phyloP scores from a whole-genome alignment of 495 filamentous ascomycete species.

The Aspergillus nidulans region DNA sequence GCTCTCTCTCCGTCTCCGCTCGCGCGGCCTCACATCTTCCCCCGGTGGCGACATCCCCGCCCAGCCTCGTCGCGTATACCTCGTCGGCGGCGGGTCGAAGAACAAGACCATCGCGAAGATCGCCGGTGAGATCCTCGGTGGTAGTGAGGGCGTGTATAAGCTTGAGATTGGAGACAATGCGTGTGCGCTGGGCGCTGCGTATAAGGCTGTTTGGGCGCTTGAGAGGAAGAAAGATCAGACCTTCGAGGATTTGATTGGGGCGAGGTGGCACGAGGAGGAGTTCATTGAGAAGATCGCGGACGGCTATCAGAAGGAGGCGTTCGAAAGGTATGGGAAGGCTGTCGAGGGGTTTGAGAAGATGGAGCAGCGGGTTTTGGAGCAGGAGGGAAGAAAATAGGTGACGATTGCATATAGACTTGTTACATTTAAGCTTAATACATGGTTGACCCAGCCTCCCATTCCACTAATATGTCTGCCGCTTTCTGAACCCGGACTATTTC shows the following conservation, averaged over 20 bases:
- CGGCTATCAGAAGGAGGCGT: slow-evolving; percentile 71
- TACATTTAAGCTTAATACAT: not conserved
- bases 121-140: slow-evolving; percentile 82
- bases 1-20: slow-evolving; percentile 81
- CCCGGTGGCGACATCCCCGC: slow-evolving; percentile 56
- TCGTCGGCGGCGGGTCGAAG: slow-evolving; percentile 84
- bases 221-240: slow-evolving; percentile 64
- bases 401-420: not conserved
- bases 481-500: too few species aligned
- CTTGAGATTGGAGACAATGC: slow-evolving; percentile 95
- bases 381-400: slow-evolving; percentile 13
- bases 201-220: slow-evolving; percentile 90
- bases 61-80: slow-evolving; percentile 85
- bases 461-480: too few species aligned
- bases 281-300: slow-evolving; percentile 77
- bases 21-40: slow-evolving; percentile 63
- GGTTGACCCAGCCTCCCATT: not conserved
- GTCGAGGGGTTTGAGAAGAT: slow-evolving; percentile 75
- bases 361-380: slow-evolving; percentile 62
- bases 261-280: slow-evolving; percentile 78
- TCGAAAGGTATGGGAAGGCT: slow-evolving; percentile 69
- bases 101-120: slow-evolving; percentile 82
- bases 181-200: slow-evolving; percentile 91
- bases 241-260: slow-evolving; percentile 82
- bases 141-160: slow-evolving; percentile 81